Conservation (phyloP, 495 filamentous ascomycete genomes). For the Hyaloscypha variabilis region DNA sequence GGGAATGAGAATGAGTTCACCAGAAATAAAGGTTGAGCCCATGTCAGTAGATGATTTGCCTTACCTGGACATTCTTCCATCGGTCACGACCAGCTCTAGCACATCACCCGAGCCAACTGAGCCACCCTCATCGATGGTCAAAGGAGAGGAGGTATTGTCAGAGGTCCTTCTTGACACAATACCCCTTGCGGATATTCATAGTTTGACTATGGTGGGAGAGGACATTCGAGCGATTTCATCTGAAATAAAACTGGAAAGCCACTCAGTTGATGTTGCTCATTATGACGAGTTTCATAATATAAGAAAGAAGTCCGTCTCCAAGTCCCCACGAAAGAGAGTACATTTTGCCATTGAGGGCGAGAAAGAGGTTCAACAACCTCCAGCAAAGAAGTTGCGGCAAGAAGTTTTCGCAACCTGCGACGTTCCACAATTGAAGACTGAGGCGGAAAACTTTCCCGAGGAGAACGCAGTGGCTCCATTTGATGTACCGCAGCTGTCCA, state of each 20-base stretch:
- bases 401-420: neutral
- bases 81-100: neutral
- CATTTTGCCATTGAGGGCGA: neutral
- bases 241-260: neutral
- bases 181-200: neutral
- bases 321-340: neutral
- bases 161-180: neutral
- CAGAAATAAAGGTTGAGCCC: neutral
- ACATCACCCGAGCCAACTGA: neutral
- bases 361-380: neutral
- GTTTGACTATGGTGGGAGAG: neutral
- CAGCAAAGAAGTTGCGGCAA: neutral
- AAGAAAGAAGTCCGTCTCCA: neutral
- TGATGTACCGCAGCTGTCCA: too few species aligned
- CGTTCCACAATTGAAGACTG: too few species aligned
- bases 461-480: too few species aligned
- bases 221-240: neutral
- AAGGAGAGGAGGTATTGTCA: neutral
- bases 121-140: neutral
- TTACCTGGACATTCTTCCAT: neutral
- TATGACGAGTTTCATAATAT: neutral
- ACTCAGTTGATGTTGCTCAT: neutral
- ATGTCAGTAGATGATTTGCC: neutral
- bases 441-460: too few species aligned
- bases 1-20: neutral